Evolutionary conservation across 2,329 filamentous ascomycete genomes (phyloP), one percentile per base, ranked within the genome.

Genomic region (Diplodia scrobiculata): DNA sequence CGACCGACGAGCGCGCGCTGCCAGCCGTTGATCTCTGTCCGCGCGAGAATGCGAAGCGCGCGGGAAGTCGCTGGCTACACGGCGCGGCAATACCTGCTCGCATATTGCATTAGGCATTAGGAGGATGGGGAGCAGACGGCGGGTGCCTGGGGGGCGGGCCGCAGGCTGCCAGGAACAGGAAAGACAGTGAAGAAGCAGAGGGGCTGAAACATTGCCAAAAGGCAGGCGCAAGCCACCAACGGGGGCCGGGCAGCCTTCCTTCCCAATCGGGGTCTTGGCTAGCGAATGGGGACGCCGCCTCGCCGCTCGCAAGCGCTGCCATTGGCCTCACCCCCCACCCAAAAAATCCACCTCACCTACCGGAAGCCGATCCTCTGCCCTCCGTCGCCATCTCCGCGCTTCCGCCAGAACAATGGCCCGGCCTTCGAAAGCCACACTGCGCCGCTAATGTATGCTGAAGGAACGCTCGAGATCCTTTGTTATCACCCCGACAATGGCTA

Each of bases 401-500:
- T 27, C 29, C 52, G 17, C 32, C 19, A 13, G 48, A 14, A 36
- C 32, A 19, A 21, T 36, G 32, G 32, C 32, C 41, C 41, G 41
- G 41, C 41, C 17, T 32, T 38, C 32, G 3, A 21, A 62, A 62
- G 58, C 58, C 58, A 62, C 58, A 29, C 27, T 62, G 41, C 58
- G n/a, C 41, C 45, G 58, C 58, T 62, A 62, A 62, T 62, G 41
- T 62, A 36, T n/a, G n/a, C 27, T 36, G 41, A 50, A 50, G 58
- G 58, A 62, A 17, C 29, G 9, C 41, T 19, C 41, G 10, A 45
- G 17, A 45, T 45, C 41, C 41, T 19, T 45, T 19, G n/a, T 45
- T 36, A 36, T 36, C 34, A 11, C 34, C 1, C 17, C 19, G 17
- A 19, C 6, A 45, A 45, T 45, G n/a, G 5, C 13, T 62, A 51